Evolutionary conservation across 768 basidiomycete genomes (phyloP), one percentile per base, ranked within the genome.

Genomic region (Hericium alpestre): DNA sequence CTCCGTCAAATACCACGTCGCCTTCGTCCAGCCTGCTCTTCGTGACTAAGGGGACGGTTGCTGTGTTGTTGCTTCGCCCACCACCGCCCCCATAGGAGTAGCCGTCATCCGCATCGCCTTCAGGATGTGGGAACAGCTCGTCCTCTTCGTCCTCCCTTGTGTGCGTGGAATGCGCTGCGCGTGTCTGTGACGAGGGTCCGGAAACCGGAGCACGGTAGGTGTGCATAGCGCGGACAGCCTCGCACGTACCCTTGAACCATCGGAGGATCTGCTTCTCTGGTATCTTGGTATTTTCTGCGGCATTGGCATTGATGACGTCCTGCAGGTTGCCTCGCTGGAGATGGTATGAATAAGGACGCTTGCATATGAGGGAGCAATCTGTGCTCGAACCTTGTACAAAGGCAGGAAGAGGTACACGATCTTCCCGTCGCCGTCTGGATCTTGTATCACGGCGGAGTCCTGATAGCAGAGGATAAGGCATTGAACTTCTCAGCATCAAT

Each of bases 321-420:
- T 98, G 96, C 7, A 99, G 78, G 65, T 97, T 98, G 27, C 92
- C 95, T 54, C 86, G 79, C 90, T 92, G 61, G 10, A 55, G 40
- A 11, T 18, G 56, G 55, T 56, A 64, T 49, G 59, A 59, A 46
- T n/a, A 55, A 15, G 59, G 27, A 61, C 43, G 50, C 38, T 15
- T 39, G 4, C 40, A 25, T 23, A 22, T 12, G 39, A 32, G 3
- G 2, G 46, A 38, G 7, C 22, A 15, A 5, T 18, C 38, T 12
- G 27, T 25, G 41, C n/a, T 65, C 73, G 39, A 48, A 87, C 90
- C 77, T 90, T 87, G 75, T 93, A 97, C 38, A 92, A 76, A 0
- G 96, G 96, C 5, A 98, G 75, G 76, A 99, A 98, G 55, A 98
- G 83, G 69, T 96, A 97, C 32, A 96, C 92, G 57, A 97, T 88